Base-by-base conservation (phyloP, 306 rosid genomes). In the Rosa multiflora region DNA sequence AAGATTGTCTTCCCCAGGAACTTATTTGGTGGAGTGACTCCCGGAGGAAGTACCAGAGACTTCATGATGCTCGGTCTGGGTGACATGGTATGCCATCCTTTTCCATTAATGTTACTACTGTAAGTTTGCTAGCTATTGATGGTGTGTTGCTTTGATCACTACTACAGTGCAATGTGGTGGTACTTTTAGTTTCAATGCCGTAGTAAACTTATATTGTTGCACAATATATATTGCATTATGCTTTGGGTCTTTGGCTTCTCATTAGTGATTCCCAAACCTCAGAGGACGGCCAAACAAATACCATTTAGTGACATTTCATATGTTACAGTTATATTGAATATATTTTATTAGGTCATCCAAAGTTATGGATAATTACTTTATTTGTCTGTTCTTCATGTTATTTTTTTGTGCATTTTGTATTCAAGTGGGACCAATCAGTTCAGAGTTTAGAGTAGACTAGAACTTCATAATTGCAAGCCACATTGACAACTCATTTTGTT, bases 1-100 rank as follows among this genome's bases (percentile, higher is more conserved):
- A 96, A 96, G 94, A 96, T 96, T 74, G 96, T 93, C 66, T 96
- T 96, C 71, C 99, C 99, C 7, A 87, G 98, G 82, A 91, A 90
- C 89, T 91, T 96, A 86, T 82, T 95, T 68, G 91, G 97, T 5
- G 87, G 99, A 72, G 92, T 82, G 59, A 83, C 88, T 84, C 90
- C 98, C 15, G 93, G 94, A 79, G 89, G 78, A 83, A 89, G 9
- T 85, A 94, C 96, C 44, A 23, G 86, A 7, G 98, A 96, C 67
- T 96, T 91, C 90, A 96, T 96, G 98, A 96, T 96, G 98, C 98
- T 96, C 77, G 99, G 99, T 76, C 94, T 96, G 26, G 98, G 99
- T 43, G 99, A 93, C 83, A 96, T 96, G 99, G 98, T 96, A 90
- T 77, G 82, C 0, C 79, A 74, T 81, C 75, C 63, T 63, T 81